These are phyloP conservation scores for Lenwebbia sp. DNA, from an alignment of 345 rosid genomes.

Conservation along the genomic window DNA sequence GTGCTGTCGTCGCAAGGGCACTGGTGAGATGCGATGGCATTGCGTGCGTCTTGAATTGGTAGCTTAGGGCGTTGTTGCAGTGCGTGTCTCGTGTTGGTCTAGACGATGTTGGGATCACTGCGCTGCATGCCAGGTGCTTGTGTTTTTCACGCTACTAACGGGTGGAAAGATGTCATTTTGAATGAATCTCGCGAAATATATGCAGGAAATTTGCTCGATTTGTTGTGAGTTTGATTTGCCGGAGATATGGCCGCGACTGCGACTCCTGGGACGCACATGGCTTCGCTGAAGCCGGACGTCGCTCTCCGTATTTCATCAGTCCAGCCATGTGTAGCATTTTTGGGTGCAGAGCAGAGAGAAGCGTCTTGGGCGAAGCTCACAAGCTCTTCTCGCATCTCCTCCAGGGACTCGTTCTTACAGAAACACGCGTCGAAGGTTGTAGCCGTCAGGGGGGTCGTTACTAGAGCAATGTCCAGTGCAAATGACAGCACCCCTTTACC, in stretches of 20 bases:
- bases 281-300: conserved; percentile 19
- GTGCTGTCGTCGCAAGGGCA: background rate
- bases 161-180: background rate
- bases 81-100: background rate
- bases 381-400: conserved; percentile 24
- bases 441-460: conserved; percentile 6
- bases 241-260: conserved; percentile 25
- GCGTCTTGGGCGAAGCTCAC: conserved; percentile 24
- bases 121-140: background rate
- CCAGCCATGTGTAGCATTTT: background rate
- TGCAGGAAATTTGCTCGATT: background rate
- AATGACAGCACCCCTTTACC: conserved; percentile 14
- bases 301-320: conserved; percentile 1
- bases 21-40: background rate
- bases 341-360: conserved; percentile 3
- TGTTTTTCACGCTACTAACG: background rate
- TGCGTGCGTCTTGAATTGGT: background rate
- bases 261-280: conserved; percentile 18
- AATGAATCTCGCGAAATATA: background rate
- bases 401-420: conserved; percentile 8
- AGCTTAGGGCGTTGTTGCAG: background rate
- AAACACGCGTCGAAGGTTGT: conserved; percentile 5
- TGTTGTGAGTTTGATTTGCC: background rate
- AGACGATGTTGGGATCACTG: background rate
- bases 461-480: conserved; percentile 14